Conservation (phyloP, 2,329 filamentous ascomycete species). For the Trichoderma harzianum region DNA sequence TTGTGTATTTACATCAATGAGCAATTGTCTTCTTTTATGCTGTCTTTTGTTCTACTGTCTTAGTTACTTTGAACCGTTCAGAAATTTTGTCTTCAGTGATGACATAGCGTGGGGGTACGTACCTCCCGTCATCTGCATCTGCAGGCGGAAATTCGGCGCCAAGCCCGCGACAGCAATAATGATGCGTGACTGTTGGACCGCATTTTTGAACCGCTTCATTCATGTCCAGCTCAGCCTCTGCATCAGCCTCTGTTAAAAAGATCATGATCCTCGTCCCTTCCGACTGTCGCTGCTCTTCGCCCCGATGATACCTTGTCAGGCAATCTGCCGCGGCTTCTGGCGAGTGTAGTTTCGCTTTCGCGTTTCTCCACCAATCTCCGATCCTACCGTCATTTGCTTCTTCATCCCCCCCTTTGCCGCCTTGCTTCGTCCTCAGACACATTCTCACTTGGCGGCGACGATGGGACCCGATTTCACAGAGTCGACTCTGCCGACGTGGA, state of each 20-base stretch:
- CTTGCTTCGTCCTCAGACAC: constrained; percentile 20
- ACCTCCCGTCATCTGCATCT: constrained; percentile 6
- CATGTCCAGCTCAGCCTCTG: neutral
- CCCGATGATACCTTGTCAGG: constrained; percentile 17
- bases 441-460: constrained; percentile 22
- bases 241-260: neutral
- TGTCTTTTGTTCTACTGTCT: neutral
- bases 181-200: constrained; percentile 8
- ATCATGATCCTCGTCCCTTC: neutral
- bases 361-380: constrained; percentile 16
- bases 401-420: neutral
- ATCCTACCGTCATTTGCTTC: constrained; percentile 8
- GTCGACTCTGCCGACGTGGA: constrained; percentile 25
- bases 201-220: neutral
- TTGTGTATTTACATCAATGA: neutral
- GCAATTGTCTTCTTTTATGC: neutral
- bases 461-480: constrained; percentile 27
- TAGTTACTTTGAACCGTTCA: neutral
- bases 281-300: neutral
- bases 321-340: constrained; percentile 4
- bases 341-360: constrained; percentile 10
- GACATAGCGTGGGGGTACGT: constrained; percentile 14
- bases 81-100: neutral
- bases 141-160: neutral
- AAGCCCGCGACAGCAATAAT: neutral